A percentile compares a stretch with the other conserved stretches of the same genome.
phyloP scores from a whole-genome alignment of 257 asterid species.

The Avicennia marina region DNA sequence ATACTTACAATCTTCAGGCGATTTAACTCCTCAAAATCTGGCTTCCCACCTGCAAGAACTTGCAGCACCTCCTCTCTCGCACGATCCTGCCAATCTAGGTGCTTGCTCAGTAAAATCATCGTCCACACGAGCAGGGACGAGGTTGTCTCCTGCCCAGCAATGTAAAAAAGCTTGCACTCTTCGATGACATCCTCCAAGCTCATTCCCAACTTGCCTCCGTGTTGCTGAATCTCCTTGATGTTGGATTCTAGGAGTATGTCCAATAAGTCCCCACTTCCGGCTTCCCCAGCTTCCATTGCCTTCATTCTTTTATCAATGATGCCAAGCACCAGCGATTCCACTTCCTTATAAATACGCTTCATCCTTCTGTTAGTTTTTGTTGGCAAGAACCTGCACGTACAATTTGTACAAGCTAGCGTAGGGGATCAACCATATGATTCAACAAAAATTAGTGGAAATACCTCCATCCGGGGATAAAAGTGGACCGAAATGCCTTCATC shows the following conservation, averaged over 20 bases:
- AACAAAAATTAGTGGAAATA: not conserved
- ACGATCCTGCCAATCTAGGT: conserved; percentile 27
- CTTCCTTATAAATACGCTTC: conserved; percentile 30
- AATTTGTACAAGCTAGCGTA: no score
- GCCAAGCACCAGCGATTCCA: conserved; percentile 9
- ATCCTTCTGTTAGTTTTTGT: conserved; percentile 32
- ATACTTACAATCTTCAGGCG: conserved; percentile 39
- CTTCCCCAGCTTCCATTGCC: conserved; percentile 28
- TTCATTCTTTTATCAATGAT: conserved; percentile 27
- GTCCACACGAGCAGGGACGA: conserved; percentile 37
- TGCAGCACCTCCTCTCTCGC: conserved; percentile 42
- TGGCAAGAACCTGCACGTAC: conserved; percentile 30
- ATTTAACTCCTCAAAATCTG: conserved; percentile 22
- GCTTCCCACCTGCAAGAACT: conserved; percentile 15
- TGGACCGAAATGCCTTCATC: conserved; percentile 23
- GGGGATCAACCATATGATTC: no score
- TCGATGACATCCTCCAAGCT: conserved; percentile 32
- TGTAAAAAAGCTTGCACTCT: conserved; percentile 44
- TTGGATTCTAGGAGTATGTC: conserved; percentile 30
- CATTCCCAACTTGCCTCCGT: conserved; percentile 30
- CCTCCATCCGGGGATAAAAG: conserved; percentile 44
- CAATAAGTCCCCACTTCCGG: conserved; percentile 21
- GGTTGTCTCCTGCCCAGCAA: conserved; percentile 52
- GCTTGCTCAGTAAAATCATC: conserved; percentile 33
- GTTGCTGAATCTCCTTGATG: conserved; percentile 22